Evolutionary conservation across 805 yeast species (phyloP).

Genomic region (Candida montana): DNA sequence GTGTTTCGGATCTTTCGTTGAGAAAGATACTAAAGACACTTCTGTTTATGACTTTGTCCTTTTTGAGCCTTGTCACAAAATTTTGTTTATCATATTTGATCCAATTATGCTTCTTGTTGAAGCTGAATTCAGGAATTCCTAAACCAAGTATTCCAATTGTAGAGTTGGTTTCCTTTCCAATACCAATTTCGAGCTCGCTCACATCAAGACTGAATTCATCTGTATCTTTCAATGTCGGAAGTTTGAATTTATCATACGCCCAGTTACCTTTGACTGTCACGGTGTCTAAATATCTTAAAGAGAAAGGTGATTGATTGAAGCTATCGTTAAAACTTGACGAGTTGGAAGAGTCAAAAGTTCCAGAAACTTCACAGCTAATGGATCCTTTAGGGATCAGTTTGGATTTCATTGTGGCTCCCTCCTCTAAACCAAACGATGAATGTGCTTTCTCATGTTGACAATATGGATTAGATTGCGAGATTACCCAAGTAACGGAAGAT

Average conservation of each 20-base stretch:
- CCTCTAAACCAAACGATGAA: background rate
- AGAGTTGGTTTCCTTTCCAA: conserved; percentile 28
- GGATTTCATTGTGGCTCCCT: background rate
- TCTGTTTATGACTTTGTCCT: conserved; percentile 7
- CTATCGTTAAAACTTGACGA: conserved; percentile 3
- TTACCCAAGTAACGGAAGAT: conserved; percentile 30
- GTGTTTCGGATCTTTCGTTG: conserved; percentile 1
- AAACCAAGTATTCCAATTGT: conserved; percentile 41
- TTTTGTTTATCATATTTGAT: conserved; percentile 6
- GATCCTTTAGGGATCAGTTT: conserved; percentile 1
- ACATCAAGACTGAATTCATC: background rate
- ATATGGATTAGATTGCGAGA: conserved; percentile 15
- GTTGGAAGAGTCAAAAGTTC: conserved; percentile 5
- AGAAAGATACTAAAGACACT: conserved; percentile 19
- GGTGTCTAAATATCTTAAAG: conserved; percentile 4
- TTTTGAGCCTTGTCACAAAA: conserved; percentile 11
- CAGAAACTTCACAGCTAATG: conserved; percentile 7
- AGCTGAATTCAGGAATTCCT: conserved; percentile 23
- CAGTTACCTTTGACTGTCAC: conserved; percentile 5
- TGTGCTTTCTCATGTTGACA: conserved; percentile 3
- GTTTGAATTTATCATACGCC: conserved; percentile 6
- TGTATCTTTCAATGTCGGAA: conserved; percentile 1
- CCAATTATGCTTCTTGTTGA: conserved; percentile 1
- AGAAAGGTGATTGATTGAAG: background rate
- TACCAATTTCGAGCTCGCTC: conserved; percentile 22